A percentile compares a stretch with the other conserved stretches of the same genome.
Conservation (phyloP, 805 yeast species). For the Cyberlindnera euphorbiae region DNA sequence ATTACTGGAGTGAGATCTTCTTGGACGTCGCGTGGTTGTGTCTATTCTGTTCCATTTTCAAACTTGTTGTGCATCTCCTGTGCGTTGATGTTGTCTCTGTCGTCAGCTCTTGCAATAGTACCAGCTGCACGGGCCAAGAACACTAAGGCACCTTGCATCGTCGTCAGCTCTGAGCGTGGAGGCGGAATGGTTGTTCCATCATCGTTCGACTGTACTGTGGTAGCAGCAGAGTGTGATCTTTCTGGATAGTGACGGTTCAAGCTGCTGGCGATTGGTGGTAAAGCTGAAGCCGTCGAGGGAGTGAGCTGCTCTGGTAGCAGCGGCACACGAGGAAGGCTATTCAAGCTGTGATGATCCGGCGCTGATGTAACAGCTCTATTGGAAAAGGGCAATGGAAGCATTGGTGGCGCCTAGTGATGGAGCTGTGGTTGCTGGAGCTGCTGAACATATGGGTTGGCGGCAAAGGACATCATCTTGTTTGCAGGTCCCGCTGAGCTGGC, state of each 20-base stretch:
- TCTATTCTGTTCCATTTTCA: slow-evolving; percentile 29
- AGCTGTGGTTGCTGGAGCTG: not conserved
- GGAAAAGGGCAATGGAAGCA: slow-evolving; percentile 7
- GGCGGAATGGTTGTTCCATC: slow-evolving; percentile 17
- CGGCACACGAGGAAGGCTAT: not conserved
- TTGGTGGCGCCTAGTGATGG: slow-evolving; percentile 1
- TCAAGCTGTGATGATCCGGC: slow-evolving; percentile 8
- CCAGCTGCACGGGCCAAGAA: slow-evolving; percentile 80
- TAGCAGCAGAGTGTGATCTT: slow-evolving; percentile 11
- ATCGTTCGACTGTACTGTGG: slow-evolving; percentile 10
- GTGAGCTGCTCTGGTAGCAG: not conserved
- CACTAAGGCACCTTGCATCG: slow-evolving; percentile 58
- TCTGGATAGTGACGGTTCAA: slow-evolving; percentile 6
- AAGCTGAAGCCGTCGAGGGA: not conserved
- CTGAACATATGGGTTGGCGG: not conserved
- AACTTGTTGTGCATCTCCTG: slow-evolving; percentile 42
- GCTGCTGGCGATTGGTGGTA: slow-evolving; percentile 3
- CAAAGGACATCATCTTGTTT: too few species aligned
- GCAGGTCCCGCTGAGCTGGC: too few species aligned
- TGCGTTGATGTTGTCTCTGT: slow-evolving; percentile 55
- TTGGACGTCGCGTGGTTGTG: slow-evolving; percentile 2
- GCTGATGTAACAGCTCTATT: slow-evolving; percentile 3
- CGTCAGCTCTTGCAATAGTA: slow-evolving; percentile 64
- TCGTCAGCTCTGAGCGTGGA: slow-evolving; percentile 24
- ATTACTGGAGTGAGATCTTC: slow-evolving; percentile 24